Percentiles rank a stretch among this genome's conserved stretches.
These are phyloP conservation scores for Ascochyta viciae-villosae DNA, from an alignment of 2,329 filamentous ascomycete genomes.

Conservation along the genomic window DNA sequence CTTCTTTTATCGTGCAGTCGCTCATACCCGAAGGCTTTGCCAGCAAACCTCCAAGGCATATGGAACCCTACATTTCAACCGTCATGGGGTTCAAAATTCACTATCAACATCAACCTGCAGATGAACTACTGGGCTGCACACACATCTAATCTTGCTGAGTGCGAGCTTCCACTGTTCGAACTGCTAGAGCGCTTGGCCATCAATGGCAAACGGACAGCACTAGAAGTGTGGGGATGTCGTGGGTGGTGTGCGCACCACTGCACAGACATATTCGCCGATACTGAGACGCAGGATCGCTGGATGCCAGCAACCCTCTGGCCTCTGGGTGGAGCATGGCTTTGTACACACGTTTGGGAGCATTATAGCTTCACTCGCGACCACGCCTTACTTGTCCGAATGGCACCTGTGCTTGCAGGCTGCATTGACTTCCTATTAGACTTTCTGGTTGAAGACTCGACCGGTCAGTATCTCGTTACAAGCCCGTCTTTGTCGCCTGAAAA, in stretches of 20 bases:
- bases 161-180: conserved; percentile 52
- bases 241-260: conserved; percentile 39
- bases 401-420: conserved; percentile 45
- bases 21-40: conserved; percentile 43
- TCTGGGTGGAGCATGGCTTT: conserved; percentile 39
- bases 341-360: conserved; percentile 30
- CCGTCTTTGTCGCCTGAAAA: conserved; percentile 53
- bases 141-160: conserved; percentile 41
- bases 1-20: conserved; percentile 45
- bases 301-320: conserved; percentile 37
- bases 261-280: conserved; percentile 39
- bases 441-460: conserved; percentile 38
- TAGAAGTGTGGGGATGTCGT: conserved; percentile 27
- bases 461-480: conserved; percentile 39
- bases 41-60: conserved; percentile 56
- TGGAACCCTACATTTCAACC: conserved; percentile 54
- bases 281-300: conserved; percentile 31
- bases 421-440: conserved; percentile 52
- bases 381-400: conserved; percentile 17
- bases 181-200: conserved; percentile 48
- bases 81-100: conserved; percentile 59
- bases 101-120: conserved; percentile 61
- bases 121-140: conserved; percentile 61
- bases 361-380: conserved; percentile 31
- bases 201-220: conserved; percentile 37